These are phyloP conservation scores for Pontederia paniculata DNA, from an alignment of 176 grass and related monocot genomes.

Conservation along the genomic window DNA sequence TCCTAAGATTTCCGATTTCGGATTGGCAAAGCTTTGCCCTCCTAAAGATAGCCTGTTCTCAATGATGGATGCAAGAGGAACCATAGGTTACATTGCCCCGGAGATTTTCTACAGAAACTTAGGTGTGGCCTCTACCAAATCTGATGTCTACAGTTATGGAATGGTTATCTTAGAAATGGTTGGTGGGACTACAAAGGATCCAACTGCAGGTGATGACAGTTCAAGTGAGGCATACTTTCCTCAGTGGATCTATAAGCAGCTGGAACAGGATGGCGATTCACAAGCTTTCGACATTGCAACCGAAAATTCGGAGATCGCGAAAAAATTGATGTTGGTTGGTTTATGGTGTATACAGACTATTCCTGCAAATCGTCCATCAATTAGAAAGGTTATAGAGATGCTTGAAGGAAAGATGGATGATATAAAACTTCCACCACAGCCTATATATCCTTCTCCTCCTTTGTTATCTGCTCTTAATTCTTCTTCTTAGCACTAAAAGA, in stretches of 20 bases:
- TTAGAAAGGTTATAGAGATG: conserved; percentile 40
- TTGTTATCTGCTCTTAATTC: no score
- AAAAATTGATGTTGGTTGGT: conserved; percentile 35
- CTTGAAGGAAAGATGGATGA: conserved; percentile 16
- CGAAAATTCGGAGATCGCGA: conserved; percentile 29
- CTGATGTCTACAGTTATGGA: conserved; percentile 47
- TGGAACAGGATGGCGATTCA: conserved; percentile 22
- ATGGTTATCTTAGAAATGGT: conserved; percentile 38
- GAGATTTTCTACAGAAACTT: conserved; percentile 39
- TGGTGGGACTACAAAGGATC: conserved; percentile 15
- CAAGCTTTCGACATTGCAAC: neutral
- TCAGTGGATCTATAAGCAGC: conserved; percentile 41
- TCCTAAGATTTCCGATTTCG: conserved; percentile 54
- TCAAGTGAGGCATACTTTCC: conserved; percentile 33
- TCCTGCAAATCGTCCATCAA: conserved; percentile 27
- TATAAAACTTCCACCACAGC: conserved; percentile 6
- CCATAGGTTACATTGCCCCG: conserved; percentile 35
- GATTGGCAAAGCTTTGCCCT: conserved; percentile 31
- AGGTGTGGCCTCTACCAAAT: conserved; percentile 24
- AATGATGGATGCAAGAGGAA: conserved; percentile 2
- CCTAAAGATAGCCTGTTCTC: conserved; percentile 15
- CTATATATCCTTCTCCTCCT: neutral
- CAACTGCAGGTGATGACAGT: conserved; percentile 1
- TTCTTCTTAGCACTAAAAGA: no score
- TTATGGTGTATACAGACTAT: conserved; percentile 41